Evolutionary conservation across 495 filamentous ascomycete genomes (phyloP).

Genomic region (Penicillium ucsense): DNA sequence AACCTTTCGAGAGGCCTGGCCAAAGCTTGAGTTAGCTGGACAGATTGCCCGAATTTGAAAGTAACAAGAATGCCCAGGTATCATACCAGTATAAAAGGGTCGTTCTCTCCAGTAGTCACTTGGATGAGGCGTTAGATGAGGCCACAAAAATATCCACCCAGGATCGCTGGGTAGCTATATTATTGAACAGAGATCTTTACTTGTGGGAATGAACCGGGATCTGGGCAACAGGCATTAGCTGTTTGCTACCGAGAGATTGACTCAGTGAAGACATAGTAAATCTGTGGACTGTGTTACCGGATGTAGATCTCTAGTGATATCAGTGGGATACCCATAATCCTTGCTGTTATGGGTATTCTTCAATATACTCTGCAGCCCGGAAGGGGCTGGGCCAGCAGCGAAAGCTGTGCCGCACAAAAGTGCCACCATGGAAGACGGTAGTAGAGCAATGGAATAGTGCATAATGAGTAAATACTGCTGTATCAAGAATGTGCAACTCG

Average conservation of each 20-base stretch:
- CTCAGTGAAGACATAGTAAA: too few relatives aligned
- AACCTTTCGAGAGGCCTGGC: conserved; percentile 46
- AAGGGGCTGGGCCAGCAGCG: conserved; percentile 17
- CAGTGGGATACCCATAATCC: conserved; percentile 37
- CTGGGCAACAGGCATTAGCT: conserved; percentile 7
- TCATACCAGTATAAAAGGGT: conserved; percentile 39
- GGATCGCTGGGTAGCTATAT: too few relatives aligned
- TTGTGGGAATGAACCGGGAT: conserved; percentile 39
- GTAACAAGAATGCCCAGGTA: not conserved
- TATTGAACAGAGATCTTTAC: conserved; percentile 10
- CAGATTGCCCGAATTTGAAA: too few relatives aligned
- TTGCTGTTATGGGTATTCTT: conserved; percentile 32
- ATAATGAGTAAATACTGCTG: not conserved
- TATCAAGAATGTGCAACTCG: not conserved
- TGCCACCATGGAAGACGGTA: conserved; percentile 15
- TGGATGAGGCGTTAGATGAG: not conserved
- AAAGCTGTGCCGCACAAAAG: conserved; percentile 17
- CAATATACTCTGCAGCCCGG: conserved; percentile 32
- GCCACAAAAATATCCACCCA: too few relatives aligned
- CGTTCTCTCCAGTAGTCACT: conserved; percentile 41
- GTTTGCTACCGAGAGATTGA: too few relatives aligned
- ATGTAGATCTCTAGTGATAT: conserved; percentile 34
- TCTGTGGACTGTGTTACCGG: conserved; percentile 17
- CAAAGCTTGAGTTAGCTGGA: too few relatives aligned
- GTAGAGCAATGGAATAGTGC: conserved; percentile 7